Base-by-base conservation (phyloP, 495 filamentous ascomycete species). In the Penicillium cinerascens region DNA sequence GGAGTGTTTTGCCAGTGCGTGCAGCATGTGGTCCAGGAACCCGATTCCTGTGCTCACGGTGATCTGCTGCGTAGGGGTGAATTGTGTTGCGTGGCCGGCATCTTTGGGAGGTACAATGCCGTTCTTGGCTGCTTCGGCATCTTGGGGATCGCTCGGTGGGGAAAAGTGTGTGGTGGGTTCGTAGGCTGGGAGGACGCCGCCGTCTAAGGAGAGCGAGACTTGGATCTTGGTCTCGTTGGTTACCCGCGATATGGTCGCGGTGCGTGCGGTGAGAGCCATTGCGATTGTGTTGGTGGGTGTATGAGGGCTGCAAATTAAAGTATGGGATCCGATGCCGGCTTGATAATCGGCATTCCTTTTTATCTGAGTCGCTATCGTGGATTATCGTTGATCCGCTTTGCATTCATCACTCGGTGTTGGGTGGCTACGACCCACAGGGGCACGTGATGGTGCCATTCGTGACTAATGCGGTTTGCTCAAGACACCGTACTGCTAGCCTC, bases 11-110 rank as follows among this genome's bases (percentile, higher is more conserved):
- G 93, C 87, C 36, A 97, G 82, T 23, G 93, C 93, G 67, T 98
- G 93, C 44, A 98, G 78, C 93, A 98, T 97, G 76, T 98, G 93
- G 75, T 98, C 93, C 27, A 98, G 76, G 72, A 98, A 98, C n/a
- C 93, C 93, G 64, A 98, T 95, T 43, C 93, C 93, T 1, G 92
- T 93, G 78, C 87, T 87, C 51, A 97, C 79, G 66, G 80, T 84
- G 63, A 98, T 95, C 42, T 81, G 81, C 75, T 97, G 95, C 45
- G 83, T 85, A 33, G 83, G 81, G 36, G 85, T 88, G 59, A 82
- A 76, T 61, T 97, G 95, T 1, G 85, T 81, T 4, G 93, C 92
- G 68, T 98, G 93, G 27, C 75, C 71, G 36, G 71, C 69, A 33
- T 76, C 87, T 69, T 96, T 92, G n/a, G 85, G 83, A 0, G 91